A percentile compares a stretch with the other conserved stretches of the same genome.
Evolutionary conservation across 2,329 filamentous ascomycete genomes (phyloP).

Genomic region (Aspergillus costaricaensis): DNA sequence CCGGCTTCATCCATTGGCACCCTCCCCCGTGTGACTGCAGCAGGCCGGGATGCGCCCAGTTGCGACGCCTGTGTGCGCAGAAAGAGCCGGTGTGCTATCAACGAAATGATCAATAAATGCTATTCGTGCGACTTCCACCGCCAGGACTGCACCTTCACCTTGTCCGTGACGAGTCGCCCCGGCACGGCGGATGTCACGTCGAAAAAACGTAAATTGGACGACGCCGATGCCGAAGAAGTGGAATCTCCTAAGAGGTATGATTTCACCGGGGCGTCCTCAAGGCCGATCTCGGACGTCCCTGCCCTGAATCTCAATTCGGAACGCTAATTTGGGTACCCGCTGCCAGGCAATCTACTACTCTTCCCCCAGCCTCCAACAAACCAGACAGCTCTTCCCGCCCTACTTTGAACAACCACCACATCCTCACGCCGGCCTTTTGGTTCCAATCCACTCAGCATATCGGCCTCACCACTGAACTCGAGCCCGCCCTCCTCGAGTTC

Average conservation of each 20-base stretch:
- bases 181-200: conserved; percentile 27
- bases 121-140: conserved; percentile 49
- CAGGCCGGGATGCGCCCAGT: conserved; percentile 39
- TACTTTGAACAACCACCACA: conserved; percentile 19
- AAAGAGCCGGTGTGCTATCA: conserved; percentile 48
- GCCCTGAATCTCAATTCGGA: conserved; percentile 16
- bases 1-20: conserved; percentile 22
- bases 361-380: conserved; percentile 24
- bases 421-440: conserved; percentile 36
- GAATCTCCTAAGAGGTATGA: conserved; percentile 42
- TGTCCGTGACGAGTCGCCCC: conserved; percentile 25
- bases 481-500: conserved; percentile 43
- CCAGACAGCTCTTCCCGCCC: conserved; percentile 21
- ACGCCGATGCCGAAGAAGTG: conserved; percentile 27
- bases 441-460: conserved; percentile 45
- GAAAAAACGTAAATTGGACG: conserved; percentile 46
- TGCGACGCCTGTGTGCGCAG: conserved; percentile 47
- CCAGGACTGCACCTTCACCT: conserved; percentile 47
- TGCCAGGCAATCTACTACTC: conserved; percentile 28
- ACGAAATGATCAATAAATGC: conserved; percentile 46
- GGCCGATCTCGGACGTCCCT: conserved; percentile 26
- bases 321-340: conserved; percentile 20
- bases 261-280: not conserved
- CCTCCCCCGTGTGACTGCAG: conserved; percentile 30
- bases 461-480: conserved; percentile 46